Base-by-base conservation (phyloP, 495 filamentous ascomycete genomes). In the Aspergillus panamensis region DNA sequence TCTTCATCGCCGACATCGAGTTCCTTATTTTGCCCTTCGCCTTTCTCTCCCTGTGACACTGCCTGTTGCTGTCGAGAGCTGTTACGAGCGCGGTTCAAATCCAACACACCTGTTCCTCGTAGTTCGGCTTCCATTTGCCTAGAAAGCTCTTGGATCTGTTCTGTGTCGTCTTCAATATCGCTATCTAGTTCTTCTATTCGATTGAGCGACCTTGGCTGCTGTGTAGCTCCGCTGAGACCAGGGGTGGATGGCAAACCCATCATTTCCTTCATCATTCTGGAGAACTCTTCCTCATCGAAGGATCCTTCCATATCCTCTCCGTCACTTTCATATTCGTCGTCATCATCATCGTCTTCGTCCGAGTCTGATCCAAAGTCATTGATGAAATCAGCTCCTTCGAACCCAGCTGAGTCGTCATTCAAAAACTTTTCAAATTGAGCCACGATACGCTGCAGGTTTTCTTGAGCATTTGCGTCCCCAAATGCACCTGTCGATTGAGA, bases 241-340 rank as follows among this genome's bases (percentile, higher is more conserved):
- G 73, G 39, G 47, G 53, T 59, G 48, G 70, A 65, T 14, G 90
- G 87, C 70, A 95, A 77, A 10, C 90, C 90, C 89, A 94, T 94
- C 89, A 96, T 96, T 67, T 96, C 91, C 53, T 86, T 84, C 91
- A 97, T 96, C 86, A 96, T 89, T 48, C 66, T 77, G 16, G 86
- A 76, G 64, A 96, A 96, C 58, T 92, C 88, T 25, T 86, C 84
- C 71, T 96, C 92, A 63, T 96, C 84, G 61, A 95, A 91, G 33
- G 83, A 85, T 2, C 88, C 82, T 51, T 89, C 87, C 59, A 85
- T 86, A 61, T 94, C 89, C 64, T 94, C 87, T 19, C 82, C 84
- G 20, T 82, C 78, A 66, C 62, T 79, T 55, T 72, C 76, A 10
- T 72, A 62, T 3, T 80, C 77, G 10, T 84, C 84, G 16, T 83